Conservation (phyloP, 176 grass and related monocot genomes). For the sorghum (Sorghum bicolor) region DNA sequence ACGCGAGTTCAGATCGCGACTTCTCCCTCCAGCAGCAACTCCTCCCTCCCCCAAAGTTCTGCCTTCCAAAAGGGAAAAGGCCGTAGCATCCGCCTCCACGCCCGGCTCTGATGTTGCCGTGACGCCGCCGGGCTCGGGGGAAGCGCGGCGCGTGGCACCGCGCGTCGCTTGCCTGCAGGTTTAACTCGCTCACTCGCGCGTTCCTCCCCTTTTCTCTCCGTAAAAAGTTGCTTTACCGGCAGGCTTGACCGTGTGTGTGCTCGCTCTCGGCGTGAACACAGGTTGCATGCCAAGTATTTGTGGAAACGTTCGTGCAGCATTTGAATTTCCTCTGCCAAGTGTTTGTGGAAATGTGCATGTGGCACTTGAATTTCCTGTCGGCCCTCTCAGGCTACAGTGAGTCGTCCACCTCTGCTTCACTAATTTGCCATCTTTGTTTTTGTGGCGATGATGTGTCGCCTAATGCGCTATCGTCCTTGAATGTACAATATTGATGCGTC, state of each 20-base stretch:
- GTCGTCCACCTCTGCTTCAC: not conserved
- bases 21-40: not conserved
- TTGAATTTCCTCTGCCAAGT: not conserved
- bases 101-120: slow-evolving; percentile 3
- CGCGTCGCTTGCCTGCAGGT: slow-evolving; percentile 5
- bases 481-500: not conserved
- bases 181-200: not conserved
- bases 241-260: not conserved
- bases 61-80: not conserved
- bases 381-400: not conserved
- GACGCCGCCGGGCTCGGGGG: not conserved
- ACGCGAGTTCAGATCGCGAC: too few relatives aligned
- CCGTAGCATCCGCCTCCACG: not conserved
- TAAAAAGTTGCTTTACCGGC: not conserved
- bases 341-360: not conserved
- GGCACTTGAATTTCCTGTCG: not conserved
- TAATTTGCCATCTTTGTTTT: not conserved
- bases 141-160: not conserved
- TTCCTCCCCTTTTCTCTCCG: not conserved
- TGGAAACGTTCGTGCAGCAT: slow-evolving; percentile 23
- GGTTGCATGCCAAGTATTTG: slow-evolving; percentile 26
- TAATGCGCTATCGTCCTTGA: not conserved
- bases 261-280: too few relatives aligned
- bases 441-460: not conserved
- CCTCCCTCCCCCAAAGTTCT: not conserved